phyloP scores from a whole-genome alignment of 2,329 filamentous ascomycete genomes.

The Plenodomus biglobosus region DNA sequence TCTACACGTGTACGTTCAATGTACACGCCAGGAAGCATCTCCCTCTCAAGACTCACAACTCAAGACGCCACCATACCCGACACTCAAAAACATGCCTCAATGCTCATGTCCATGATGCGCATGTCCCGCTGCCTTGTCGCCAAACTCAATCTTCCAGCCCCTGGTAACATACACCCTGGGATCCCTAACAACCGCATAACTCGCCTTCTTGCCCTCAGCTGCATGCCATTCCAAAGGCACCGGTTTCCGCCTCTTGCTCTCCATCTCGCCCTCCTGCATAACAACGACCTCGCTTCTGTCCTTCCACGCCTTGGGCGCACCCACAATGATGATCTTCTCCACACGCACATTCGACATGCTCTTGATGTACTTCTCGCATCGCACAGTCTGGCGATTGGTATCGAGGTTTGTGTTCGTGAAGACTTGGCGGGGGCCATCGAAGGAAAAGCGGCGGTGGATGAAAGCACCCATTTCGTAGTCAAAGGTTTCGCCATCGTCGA shows the following conservation, averaged over 20 bases:
- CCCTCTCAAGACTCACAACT: too few species aligned
- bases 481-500: constrained; percentile 92
- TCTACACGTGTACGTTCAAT: too few species aligned
- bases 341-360: constrained; percentile 75
- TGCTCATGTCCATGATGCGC: constrained; percentile 30
- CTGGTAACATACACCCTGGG: constrained; percentile 63
- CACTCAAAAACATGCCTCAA: too few species aligned
- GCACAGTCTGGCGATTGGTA: constrained; percentile 56
- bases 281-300: constrained; percentile 63
- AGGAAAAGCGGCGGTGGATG: constrained; percentile 79
- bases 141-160: constrained; percentile 65
- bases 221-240: constrained; percentile 63
- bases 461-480: constrained; percentile 84
- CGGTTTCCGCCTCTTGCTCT: constrained; percentile 48
- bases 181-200: constrained; percentile 65
- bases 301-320: constrained; percentile 73
- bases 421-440: constrained; percentile 56
- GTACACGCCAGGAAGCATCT: too few species aligned
- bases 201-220: constrained; percentile 56
- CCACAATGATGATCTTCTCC: constrained; percentile 82
- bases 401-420: constrained; percentile 65
- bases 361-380: constrained; percentile 75
- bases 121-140: constrained; percentile 15
- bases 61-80: too few species aligned
- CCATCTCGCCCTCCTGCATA: constrained; percentile 59